These are phyloP conservation scores for Pseudotsuga menziesii DNA, from an alignment of 75 land plant genomes.

Conservation along the genomic window DNA sequence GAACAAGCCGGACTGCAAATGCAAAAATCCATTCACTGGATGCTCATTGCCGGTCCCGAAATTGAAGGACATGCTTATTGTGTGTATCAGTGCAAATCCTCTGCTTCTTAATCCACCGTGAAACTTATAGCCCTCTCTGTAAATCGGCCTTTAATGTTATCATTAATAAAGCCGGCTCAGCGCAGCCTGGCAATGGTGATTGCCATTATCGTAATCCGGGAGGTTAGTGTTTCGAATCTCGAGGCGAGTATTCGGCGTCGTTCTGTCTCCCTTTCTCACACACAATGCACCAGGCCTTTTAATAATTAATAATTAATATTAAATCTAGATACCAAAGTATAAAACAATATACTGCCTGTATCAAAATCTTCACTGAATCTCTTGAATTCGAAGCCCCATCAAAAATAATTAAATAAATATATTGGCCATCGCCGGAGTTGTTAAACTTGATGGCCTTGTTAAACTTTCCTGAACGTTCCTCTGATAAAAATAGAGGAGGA, in stretches of 20 bases:
- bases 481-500: no score
- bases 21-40: not conserved
- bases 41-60: not conserved
- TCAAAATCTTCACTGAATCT: no score
- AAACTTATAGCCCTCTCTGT: not conserved
- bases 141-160: not conserved
- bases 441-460: no score
- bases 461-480: no score
- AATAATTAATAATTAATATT: no score
- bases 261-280: not conserved
- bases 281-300: not conserved
- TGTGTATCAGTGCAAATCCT: not conserved
- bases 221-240: slow-evolving; percentile 5
- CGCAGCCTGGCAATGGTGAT: not conserved
- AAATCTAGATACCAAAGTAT: no score
- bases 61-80: slow-evolving; percentile 6
- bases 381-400: no score
- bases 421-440: no score
- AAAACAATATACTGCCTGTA: no score
- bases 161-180: not conserved
- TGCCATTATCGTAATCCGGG: not conserved
- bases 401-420: not conserved
- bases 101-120: not conserved
- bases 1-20: not conserved
- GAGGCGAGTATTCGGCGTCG: not conserved